Base-by-base conservation (phyloP, 148 eudicot genomes). In the Persicaria tinctoria region DNA sequence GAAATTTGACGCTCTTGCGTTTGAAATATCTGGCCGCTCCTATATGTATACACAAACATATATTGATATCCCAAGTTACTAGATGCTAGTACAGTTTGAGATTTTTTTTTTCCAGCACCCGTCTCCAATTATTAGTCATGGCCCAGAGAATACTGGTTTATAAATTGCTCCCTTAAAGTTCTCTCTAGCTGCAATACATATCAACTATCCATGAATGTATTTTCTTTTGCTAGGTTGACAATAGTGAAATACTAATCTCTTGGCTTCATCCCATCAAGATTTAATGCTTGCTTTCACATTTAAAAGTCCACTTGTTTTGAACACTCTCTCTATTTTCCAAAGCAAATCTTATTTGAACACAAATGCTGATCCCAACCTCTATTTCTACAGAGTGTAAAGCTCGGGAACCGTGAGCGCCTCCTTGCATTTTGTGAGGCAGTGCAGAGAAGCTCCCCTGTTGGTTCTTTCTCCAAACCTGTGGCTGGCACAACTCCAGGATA, bases 391-490 rank as follows among this genome's bases (percentile, higher is more conserved):
- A 97, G 97, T 53, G 93, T 93, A 80, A 86, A 93, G 83, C 93
- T 93, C 51, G 98, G 93, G 75, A 91, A 75, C 79, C 88, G 91
- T 60, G 91, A 93, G 77, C 84, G 84, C 63, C 91, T 93, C 63
- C 86, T 93, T 85, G 86, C 97, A 63, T 93, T 93, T 74, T 93
- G 98, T 79, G 95, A 93, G 80, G 98, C 97, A 75, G 98, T 93
- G 77, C 98, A 93, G 81, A 87, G 89, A 84, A 91, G 88, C 82
- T 93, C 98, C 18, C 98, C 97, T 32, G 97, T 93, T 41, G 78
- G 97, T 79, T 91, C 98, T 74, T 93, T 82, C 75, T 91, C 91
- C 41, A 91, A 79, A 80, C 98, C 98, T 5, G 82, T 89, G 54
- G 88, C 97, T 48, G 98, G 97, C 79, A 84, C 87, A 68, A 91